Percentiles rank a stretch among this genome's conserved stretches.
These are phyloP conservation scores for Leccinum fallax DNA, from an alignment of 1,284 basidiomycete species.

Conservation along the genomic window DNA sequence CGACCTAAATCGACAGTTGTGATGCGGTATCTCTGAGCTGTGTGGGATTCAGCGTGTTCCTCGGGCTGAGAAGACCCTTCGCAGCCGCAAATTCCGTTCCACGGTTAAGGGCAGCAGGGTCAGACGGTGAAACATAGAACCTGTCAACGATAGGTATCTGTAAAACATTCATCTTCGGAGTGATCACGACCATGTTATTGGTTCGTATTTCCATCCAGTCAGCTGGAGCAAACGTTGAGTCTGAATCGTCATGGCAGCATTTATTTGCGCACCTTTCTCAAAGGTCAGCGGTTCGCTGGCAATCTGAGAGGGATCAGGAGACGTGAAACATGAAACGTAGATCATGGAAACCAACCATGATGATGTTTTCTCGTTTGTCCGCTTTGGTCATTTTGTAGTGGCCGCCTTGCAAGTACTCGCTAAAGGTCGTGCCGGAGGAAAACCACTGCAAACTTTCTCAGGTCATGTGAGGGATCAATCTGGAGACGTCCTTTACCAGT, in stretches of 20 bases:
- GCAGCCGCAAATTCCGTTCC: constrained; percentile 74
- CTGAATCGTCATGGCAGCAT: neutral
- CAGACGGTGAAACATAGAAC: constrained; percentile 81
- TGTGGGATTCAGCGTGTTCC: constrained; percentile 33
- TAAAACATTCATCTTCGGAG: constrained; percentile 91
- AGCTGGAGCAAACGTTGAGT: constrained; percentile 44
- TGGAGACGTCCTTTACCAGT: constrained; percentile 49
- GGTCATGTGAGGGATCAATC: neutral
- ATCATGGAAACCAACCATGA: constrained; percentile 58
- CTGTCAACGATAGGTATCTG: constrained; percentile 94
- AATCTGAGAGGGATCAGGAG: constrained; percentile 49
- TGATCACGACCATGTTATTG: constrained; percentile 91
- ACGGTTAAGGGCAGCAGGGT: constrained; percentile 63
- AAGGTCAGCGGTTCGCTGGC: constrained; percentile 93
- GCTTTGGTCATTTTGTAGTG: constrained; percentile 95
- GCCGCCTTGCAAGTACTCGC: constrained; percentile 85
- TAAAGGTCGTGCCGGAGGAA: constrained; percentile 92
- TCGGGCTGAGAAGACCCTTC: constrained; percentile 69
- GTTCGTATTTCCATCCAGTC: constrained; percentile 98
- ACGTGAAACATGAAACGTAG: neutral
- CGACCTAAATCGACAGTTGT: constrained; percentile 19
- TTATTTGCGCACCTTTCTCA: constrained; percentile 70
- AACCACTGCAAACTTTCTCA: constrained; percentile 68
- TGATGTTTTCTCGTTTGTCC: constrained; percentile 94
- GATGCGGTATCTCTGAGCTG: constrained; percentile 23